These are phyloP conservation scores for Coprinopsis cinerea DNA, from an alignment of 768 basidiomycete species.

Conservation along the genomic window DNA sequence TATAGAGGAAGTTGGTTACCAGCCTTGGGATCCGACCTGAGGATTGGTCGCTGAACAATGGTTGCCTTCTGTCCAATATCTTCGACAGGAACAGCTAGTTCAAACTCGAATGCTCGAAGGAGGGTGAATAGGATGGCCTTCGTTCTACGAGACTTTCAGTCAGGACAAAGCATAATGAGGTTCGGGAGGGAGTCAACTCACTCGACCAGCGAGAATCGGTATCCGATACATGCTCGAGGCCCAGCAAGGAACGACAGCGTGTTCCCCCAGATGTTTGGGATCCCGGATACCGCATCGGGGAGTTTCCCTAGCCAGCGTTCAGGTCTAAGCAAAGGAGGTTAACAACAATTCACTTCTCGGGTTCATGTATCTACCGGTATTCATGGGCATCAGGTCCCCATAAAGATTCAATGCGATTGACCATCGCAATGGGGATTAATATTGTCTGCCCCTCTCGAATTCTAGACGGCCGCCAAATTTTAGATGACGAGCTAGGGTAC, in stretches of 20 bases:
- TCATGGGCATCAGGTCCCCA: slow-evolving; percentile 60
- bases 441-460: slow-evolving; percentile 38
- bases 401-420: slow-evolving; percentile 45
- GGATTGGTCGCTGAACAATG: slow-evolving; percentile 36
- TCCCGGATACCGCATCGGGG: slow-evolving; percentile 33
- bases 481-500: not conserved
- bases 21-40: slow-evolving; percentile 31
- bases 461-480: slow-evolving; percentile 17
- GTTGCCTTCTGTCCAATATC: slow-evolving; percentile 34
- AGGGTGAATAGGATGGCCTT: slow-evolving; percentile 41
- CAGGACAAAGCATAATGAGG: not conserved
- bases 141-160: slow-evolving; percentile 14
- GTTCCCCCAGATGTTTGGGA: slow-evolving; percentile 58
- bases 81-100: slow-evolving; percentile 42
- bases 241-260: slow-evolving; percentile 57
- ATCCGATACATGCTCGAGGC: slow-evolving; percentile 60
- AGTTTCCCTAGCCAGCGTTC: slow-evolving; percentile 54
- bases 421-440: slow-evolving; percentile 40
- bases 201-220: slow-evolving; percentile 59
- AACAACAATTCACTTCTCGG: not conserved
- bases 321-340: slow-evolving; percentile 35
- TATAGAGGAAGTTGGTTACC: slow-evolving; percentile 40
- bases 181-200: slow-evolving; percentile 23
- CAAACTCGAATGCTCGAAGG: slow-evolving; percentile 47
- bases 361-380: slow-evolving; percentile 39